These are phyloP conservation scores for Coprinellus micaceus DNA, from an alignment of 768 basidiomycete species.

Conservation along the genomic window DNA sequence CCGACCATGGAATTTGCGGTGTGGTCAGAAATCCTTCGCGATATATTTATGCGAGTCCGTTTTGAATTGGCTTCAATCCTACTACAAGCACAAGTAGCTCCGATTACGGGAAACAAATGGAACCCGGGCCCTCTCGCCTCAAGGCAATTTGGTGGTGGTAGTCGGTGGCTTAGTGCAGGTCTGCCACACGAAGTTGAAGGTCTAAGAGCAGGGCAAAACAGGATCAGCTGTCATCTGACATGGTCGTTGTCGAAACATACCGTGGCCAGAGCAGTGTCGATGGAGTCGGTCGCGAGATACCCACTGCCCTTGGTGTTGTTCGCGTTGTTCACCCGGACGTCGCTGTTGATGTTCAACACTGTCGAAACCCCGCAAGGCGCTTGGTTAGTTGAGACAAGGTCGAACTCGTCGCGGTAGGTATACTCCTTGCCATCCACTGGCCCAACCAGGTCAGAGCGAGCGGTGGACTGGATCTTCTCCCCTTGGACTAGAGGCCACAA, in stretches of 20 bases:
- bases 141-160: no score
- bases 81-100: no score
- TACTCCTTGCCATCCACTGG: constrained; percentile 15
- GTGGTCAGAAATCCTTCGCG: no score
- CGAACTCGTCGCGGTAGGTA: constrained; percentile 15
- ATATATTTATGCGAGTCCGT: no score
- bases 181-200: not conserved
- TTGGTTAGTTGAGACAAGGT: constrained; percentile 10
- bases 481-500: constrained; percentile 22
- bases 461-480: constrained; percentile 13
- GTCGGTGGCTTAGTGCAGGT: not conserved
- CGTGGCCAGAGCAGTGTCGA: not conserved
- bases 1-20: no score
- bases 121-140: no score
- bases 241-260: not conserved
- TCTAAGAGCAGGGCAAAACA: not conserved
- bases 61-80: no score
- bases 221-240: not conserved
- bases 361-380: constrained; percentile 15
- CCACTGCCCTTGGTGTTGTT: constrained; percentile 12
- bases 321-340: constrained; percentile 14
- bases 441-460: constrained; percentile 10
- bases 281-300: constrained; percentile 15
- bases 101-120: no score
- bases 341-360: constrained; percentile 18